These are phyloP conservation scores for Penicillium tannophilum DNA, from an alignment of 495 filamentous ascomycete species.

Conservation along the genomic window DNA sequence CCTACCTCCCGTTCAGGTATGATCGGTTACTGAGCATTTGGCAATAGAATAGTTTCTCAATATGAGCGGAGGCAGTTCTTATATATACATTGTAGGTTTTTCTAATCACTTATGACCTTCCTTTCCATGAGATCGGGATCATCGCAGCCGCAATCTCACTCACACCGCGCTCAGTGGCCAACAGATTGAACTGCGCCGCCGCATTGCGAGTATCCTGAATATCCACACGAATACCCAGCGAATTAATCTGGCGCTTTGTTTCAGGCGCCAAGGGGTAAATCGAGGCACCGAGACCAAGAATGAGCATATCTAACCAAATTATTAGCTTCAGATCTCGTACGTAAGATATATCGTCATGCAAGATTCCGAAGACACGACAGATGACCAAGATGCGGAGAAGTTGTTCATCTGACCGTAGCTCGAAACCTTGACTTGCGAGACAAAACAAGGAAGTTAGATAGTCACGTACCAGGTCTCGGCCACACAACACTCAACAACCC, in stretches of 20 bases:
- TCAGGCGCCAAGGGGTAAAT: conserved; percentile 76
- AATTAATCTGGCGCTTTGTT: conserved; percentile 69
- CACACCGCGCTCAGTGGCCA: conserved; percentile 82
- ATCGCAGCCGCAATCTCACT: conserved; percentile 83
- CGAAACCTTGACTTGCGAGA: not conserved
- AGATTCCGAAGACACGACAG: not conserved
- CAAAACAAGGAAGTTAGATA: conserved; percentile 5
- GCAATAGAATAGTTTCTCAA: not conserved
- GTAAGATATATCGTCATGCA: not conserved
- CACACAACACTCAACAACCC: conserved; percentile 77
- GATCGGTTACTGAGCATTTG: not conserved
- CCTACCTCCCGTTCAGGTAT: not conserved
- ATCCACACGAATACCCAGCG: conserved; percentile 82
- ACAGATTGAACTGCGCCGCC: conserved; percentile 83
- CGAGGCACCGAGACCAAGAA: conserved; percentile 78
- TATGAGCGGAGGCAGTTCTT: not conserved
- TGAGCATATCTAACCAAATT: conserved; percentile 71
- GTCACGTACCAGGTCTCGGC: conserved; percentile 82
- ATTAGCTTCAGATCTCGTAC: conserved; percentile 17
- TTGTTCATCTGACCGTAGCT: conserved; percentile 2
- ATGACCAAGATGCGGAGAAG: conserved; percentile 1
- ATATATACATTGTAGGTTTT: not conserved
- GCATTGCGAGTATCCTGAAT: conserved; percentile 93
- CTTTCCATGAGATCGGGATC: conserved; percentile 83
- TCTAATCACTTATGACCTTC: conserved; percentile 31